These are phyloP conservation scores for Alloteropsis semialata DNA, from an alignment of 176 grass and related monocot genomes.

Conservation along the genomic window DNA sequence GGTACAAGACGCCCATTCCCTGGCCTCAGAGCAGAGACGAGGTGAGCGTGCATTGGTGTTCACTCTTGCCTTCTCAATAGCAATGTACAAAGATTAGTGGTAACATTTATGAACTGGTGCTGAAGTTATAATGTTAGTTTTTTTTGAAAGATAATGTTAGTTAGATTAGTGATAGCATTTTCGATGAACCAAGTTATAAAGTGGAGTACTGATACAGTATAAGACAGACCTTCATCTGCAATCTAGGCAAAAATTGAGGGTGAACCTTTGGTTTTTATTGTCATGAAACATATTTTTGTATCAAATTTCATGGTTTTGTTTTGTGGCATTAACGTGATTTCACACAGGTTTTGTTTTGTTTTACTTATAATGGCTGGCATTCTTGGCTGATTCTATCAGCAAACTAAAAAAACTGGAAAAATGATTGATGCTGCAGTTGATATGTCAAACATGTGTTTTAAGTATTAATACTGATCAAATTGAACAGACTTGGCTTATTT, in stretches of 20 bases:
- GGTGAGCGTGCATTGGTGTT: conserved; percentile 46
- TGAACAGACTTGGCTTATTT: not conserved
- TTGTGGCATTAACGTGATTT: not conserved
- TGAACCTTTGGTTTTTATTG: not conserved
- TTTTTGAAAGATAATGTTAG: too few relatives aligned
- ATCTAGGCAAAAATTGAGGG: not conserved
- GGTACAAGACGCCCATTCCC: conserved; percentile 74
- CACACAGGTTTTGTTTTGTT: not conserved
- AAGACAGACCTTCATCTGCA: not conserved
- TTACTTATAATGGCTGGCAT: not conserved
- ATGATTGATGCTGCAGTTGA: conserved; percentile 5
- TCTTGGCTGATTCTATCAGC: not conserved
- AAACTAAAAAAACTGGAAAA: not conserved
- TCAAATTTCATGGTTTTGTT: conserved; percentile 8
- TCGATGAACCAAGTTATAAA: too few relatives aligned
- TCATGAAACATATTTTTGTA: not conserved
- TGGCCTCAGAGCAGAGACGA: conserved; percentile 94
- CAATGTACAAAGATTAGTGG: not conserved
- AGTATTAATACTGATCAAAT: not conserved
- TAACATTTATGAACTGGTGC: not conserved
- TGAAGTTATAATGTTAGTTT: not conserved
- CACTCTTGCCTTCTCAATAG: conserved; percentile 7
- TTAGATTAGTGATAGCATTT: too few relatives aligned
- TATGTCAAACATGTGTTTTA: not conserved
- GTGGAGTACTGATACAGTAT: not conserved